These are phyloP conservation scores for Asterophora lycoperdoides DNA, from an alignment of 768 basidiomycete genomes.

Conservation along the genomic window DNA sequence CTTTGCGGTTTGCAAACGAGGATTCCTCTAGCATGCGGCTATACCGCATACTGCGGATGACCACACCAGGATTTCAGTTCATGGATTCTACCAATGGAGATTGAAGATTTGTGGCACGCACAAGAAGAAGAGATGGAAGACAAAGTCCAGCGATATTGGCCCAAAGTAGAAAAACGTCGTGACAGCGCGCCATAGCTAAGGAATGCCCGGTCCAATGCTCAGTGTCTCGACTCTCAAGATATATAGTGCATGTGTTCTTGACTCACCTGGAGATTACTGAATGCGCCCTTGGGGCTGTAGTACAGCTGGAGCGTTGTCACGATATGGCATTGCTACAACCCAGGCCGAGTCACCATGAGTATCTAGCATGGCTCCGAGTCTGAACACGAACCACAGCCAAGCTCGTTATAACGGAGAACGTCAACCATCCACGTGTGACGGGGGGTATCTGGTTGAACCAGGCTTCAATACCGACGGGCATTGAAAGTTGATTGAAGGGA, in stretches of 20 bases:
- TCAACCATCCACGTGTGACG: slow-evolving; percentile 84
- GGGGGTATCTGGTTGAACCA: slow-evolving; percentile 93
- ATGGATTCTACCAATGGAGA: neutral
- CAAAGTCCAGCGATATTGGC: slow-evolving; percentile 85
- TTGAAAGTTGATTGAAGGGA: slow-evolving; percentile 29
- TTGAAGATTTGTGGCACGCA: slow-evolving; percentile 40
- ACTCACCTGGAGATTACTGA: slow-evolving; percentile 74
- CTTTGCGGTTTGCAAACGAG: slow-evolving; percentile 84
- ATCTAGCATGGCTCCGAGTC: neutral
- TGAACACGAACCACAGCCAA: slow-evolving; percentile 74
- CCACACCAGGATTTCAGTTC: neutral
- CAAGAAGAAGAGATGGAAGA: slow-evolving; percentile 99
- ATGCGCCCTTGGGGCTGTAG: slow-evolving; percentile 84
- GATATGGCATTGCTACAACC: slow-evolving; percentile 80
- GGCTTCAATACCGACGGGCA: slow-evolving; percentile 84
- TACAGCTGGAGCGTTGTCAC: slow-evolving; percentile 90
- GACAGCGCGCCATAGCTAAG: slow-evolving; percentile 78
- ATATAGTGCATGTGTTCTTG: neutral
- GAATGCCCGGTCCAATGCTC: slow-evolving; percentile 3
- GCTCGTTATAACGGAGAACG: slow-evolving; percentile 72
- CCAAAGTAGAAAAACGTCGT: slow-evolving; percentile 98
- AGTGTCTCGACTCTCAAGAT: neutral
- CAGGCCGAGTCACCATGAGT: neutral
- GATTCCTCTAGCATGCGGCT: slow-evolving; percentile 96
- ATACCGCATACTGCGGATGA: slow-evolving; percentile 86